A percentile compares a stretch with the other conserved stretches of the same genome.
These are phyloP conservation scores for Serendipita sp. DNA, from an alignment of 768 basidiomycete species.

Conservation along the genomic window DNA sequence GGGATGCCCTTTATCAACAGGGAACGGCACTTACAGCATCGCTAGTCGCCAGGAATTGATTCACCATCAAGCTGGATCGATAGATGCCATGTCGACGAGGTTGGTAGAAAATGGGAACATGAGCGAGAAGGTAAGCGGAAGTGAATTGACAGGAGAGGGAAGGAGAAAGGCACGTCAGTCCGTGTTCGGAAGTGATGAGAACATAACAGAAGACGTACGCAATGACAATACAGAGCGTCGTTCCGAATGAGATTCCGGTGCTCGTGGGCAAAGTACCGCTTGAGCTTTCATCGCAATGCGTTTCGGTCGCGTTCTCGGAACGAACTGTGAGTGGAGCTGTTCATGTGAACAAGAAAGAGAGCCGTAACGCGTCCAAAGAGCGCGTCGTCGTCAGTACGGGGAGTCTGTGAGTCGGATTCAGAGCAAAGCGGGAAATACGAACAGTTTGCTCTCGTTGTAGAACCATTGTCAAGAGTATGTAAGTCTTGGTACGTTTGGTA, in stretches of 20 bases:
- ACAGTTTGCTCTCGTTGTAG: conserved; percentile 4
- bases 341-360: not conserved
- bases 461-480: not conserved
- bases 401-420: not conserved
- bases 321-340: not conserved
- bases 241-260: not conserved
- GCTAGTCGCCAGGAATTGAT: conserved; percentile 62
- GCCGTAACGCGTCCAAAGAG: not conserved
- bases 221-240: conserved; percentile 1
- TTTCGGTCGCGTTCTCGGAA: not conserved
- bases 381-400: not conserved
- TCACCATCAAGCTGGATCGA: not conserved
- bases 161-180: too few species aligned
- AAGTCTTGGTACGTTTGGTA: too few species aligned
- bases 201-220: not conserved
- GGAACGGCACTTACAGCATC: conserved; percentile 43
- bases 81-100: conserved; percentile 61
- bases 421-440: not conserved
- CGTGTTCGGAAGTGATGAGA: not conserved
- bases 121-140: not conserved
- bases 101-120: not conserved
- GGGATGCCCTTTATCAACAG: not conserved
- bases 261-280: not conserved
- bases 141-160: too few species aligned
- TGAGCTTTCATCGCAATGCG: not conserved